Percentiles rank a stretch among this genome's conserved stretches.
phyloP scores from a whole-genome alignment of 2,329 filamentous ascomycete species.

The Aspergillus bombycis region DNA sequence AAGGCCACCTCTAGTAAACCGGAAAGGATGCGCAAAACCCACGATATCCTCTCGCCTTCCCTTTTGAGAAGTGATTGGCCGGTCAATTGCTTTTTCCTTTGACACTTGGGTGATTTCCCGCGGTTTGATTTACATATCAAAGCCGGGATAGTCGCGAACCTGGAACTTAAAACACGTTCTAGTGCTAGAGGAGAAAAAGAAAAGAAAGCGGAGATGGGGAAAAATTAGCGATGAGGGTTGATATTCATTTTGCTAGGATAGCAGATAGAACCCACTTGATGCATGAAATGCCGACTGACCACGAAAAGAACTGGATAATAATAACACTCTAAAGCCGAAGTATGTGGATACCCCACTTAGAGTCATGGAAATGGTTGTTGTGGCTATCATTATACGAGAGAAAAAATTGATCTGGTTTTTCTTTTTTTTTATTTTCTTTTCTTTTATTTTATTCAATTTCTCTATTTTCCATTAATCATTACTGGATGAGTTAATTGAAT shows the following conservation, averaged over 20 bases:
- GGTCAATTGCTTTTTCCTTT: neutral
- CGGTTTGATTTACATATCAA: neutral
- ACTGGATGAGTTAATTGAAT: neutral
- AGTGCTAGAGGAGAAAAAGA: neutral
- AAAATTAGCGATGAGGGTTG: neutral
- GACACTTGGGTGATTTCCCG: neutral
- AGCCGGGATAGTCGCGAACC: neutral
- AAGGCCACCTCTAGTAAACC: neutral
- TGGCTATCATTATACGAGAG: neutral
- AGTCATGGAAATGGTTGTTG: neutral
- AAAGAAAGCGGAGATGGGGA: neutral
- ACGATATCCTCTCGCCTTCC: neutral
- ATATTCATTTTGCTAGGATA: neutral
- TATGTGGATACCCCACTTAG: conserved; percentile 1
- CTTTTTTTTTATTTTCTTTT: neutral
- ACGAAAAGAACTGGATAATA: neutral
- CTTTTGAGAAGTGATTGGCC: neutral
- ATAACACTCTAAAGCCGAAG: neutral
- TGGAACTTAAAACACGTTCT: neutral
- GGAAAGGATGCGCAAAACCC: neutral
- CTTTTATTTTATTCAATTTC: neutral
- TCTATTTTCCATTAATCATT: neutral
- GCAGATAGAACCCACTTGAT: neutral
- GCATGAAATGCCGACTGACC: neutral
- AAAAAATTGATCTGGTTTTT: neutral